Percentiles rank a stretch among this genome's conserved stretches.
These are phyloP conservation scores for Leccinum rimulosum DNA, from an alignment of 768 basidiomycete species.

Conservation along the genomic window DNA sequence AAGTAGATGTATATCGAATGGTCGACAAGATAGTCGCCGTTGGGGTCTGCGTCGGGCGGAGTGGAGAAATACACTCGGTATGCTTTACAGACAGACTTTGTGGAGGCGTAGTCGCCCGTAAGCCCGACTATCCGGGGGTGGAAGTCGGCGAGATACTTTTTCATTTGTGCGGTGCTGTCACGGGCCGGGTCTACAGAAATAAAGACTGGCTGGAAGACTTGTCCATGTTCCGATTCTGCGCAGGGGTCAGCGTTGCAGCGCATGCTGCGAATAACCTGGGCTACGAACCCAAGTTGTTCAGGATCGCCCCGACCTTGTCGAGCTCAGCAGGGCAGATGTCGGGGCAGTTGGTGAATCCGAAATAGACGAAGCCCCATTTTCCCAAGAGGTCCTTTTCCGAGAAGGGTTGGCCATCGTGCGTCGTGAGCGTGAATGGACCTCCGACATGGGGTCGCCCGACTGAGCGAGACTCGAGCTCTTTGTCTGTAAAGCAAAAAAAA, in stretches of 20 bases:
- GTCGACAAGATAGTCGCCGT: slow-evolving; percentile 96
- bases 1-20: slow-evolving; percentile 97
- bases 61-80: slow-evolving; percentile 99
- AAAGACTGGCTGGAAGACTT: slow-evolving; percentile 85
- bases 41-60: slow-evolving; percentile 79
- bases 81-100: slow-evolving; percentile 88
- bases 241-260: slow-evolving; percentile 9
- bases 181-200: slow-evolving; percentile 96
- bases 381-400: slow-evolving; percentile 77
- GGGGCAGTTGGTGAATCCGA: slow-evolving; percentile 99
- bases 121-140: slow-evolving; percentile 89
- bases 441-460: slow-evolving; percentile 88
- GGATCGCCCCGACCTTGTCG: slow-evolving; percentile 85
- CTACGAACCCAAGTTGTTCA: slow-evolving; percentile 66
- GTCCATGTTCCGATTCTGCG: slow-evolving; percentile 66
- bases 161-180: slow-evolving; percentile 63
- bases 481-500: slow-evolving; percentile 43
- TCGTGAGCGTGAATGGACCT: slow-evolving; percentile 80
- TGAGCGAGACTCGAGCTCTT: slow-evolving; percentile 68
- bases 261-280: not conserved
- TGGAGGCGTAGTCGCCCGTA: slow-evolving; percentile 78
- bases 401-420: slow-evolving; percentile 55
- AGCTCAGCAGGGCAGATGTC: slow-evolving; percentile 98
- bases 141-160: slow-evolving; percentile 76
- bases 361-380: slow-evolving; percentile 91